These are phyloP conservation scores for Yamadazyma philogaea DNA, from an alignment of 805 yeast genomes.

Conservation along the genomic window DNA sequence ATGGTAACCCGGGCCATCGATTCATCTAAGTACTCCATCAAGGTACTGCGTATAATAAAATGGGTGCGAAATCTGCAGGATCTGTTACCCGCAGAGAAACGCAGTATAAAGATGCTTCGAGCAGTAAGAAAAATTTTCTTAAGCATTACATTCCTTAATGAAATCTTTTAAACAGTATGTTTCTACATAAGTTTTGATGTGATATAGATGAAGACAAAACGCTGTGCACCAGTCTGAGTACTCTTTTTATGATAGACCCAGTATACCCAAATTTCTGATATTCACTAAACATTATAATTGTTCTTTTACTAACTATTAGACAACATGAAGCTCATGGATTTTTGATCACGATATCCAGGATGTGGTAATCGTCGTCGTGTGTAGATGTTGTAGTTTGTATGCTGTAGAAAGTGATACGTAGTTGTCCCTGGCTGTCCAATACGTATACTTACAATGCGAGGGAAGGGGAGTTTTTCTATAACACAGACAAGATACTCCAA, in stretches of 20 bases:
- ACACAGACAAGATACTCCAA: no score
- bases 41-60: neutral
- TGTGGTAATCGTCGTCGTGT: no score
- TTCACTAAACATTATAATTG: neutral
- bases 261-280: conserved; percentile 50
- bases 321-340: neutral
- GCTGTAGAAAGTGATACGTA: no score
- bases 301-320: conserved; percentile 10
- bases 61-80: neutral
- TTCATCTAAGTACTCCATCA: neutral
- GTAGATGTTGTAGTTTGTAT: no score
- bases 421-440: no score
- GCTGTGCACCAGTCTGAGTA: conserved; percentile 56
- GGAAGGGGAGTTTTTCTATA: no score
- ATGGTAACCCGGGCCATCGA: neutral
- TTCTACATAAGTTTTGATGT: neutral
- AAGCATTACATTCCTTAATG: neutral
- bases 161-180: conserved; percentile 3
- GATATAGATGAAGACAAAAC: conserved; percentile 40
- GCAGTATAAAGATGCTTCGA: neutral
- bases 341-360: no score
- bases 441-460: no score
- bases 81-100: neutral
- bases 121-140: neutral
- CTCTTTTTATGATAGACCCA: conserved; percentile 43